Evolutionary conservation across 2,329 filamentous ascomycete species (phyloP).

Genomic region (Zelopaecilomyces penicillatus): DNA sequence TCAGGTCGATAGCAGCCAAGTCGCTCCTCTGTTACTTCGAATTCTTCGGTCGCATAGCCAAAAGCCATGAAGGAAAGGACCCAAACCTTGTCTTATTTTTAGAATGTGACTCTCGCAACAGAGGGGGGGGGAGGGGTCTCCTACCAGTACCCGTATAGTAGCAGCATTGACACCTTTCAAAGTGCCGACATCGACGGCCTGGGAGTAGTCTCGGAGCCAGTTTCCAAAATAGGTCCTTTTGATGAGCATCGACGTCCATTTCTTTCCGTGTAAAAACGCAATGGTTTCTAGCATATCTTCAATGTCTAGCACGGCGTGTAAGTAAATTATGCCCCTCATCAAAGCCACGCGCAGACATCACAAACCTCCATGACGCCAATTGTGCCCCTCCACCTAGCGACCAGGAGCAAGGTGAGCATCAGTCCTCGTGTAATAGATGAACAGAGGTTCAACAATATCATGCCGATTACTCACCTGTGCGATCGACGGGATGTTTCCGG

Average conservation of each 20-base stretch:
- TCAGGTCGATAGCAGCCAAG: slow-evolving; percentile 76
- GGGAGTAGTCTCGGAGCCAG: slow-evolving; percentile 79
- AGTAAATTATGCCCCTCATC: background rate
- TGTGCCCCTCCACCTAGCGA: slow-evolving; percentile 54
- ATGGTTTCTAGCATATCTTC: slow-evolving; percentile 74
- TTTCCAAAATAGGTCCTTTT: slow-evolving; percentile 79
- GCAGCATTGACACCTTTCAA: slow-evolving; percentile 70
- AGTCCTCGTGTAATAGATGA: too few species aligned
- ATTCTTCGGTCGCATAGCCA: slow-evolving; percentile 79
- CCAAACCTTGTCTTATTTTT: slow-evolving; percentile 47
- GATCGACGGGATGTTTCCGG: slow-evolving; percentile 64
- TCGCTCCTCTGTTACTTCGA: slow-evolving; percentile 73
- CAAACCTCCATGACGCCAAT: slow-evolving; percentile 60
- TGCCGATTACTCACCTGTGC: slow-evolving; percentile 28
- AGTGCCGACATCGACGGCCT: slow-evolving; percentile 73
- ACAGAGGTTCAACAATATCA: background rate
- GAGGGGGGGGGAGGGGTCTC: slow-evolving; percentile 4
- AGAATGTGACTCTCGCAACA: background rate
- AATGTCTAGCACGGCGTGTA: slow-evolving; percentile 45
- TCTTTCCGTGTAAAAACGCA: slow-evolving; percentile 70
- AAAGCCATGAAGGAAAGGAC: slow-evolving; percentile 74
- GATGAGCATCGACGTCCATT: slow-evolving; percentile 74
- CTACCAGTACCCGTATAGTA: slow-evolving; percentile 65
- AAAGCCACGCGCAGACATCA: background rate
- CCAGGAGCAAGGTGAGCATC: too few species aligned